phyloP scores from a whole-genome alignment of 768 basidiomycete genomes.

The Cyathus striatus region DNA sequence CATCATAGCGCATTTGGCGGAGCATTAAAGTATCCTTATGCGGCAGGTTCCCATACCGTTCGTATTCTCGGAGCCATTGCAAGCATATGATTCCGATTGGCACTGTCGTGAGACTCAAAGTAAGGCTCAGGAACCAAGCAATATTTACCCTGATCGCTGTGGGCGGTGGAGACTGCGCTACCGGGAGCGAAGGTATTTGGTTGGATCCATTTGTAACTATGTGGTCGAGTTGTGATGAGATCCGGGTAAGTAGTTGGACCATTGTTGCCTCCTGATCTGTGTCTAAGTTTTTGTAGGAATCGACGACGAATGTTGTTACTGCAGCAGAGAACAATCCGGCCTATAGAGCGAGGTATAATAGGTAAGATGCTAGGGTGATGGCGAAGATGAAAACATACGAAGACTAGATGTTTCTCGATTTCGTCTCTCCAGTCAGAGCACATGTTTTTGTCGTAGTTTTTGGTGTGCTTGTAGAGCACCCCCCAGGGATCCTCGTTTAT shows the following conservation, averaged over 20 bases:
- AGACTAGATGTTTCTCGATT: constrained; percentile 4
- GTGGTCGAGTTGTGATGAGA: neutral
- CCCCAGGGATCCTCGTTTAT: constrained; percentile 1
- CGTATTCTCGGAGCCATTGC: constrained; percentile 14
- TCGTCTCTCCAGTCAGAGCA: constrained; percentile 4
- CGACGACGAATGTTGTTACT: constrained; percentile 1
- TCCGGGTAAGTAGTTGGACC: neutral
- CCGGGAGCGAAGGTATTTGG: neutral
- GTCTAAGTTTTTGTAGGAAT: constrained; percentile 1
- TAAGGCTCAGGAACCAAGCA: constrained; percentile 13
- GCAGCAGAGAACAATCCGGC: constrained; percentile 3
- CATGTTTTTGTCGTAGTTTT: constrained; percentile 4
- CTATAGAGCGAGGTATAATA: neutral
- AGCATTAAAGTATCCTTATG: constrained; percentile 4
- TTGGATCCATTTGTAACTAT: neutral
- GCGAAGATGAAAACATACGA: neutral
- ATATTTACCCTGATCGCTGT: constrained; percentile 9
- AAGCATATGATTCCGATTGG: constrained; percentile 13
- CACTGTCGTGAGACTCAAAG: constrained; percentile 11
- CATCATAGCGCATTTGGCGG: constrained; percentile 11
- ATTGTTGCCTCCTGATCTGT: neutral
- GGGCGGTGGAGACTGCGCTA: neutral
- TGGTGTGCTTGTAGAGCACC: neutral
- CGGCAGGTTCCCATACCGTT: constrained; percentile 2
- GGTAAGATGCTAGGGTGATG: neutral